Percentiles rank a stretch among this genome's conserved stretches.
These are phyloP conservation scores for Juncus effusus DNA, from an alignment of 176 grass and related monocot genomes.

Conservation along the genomic window DNA sequence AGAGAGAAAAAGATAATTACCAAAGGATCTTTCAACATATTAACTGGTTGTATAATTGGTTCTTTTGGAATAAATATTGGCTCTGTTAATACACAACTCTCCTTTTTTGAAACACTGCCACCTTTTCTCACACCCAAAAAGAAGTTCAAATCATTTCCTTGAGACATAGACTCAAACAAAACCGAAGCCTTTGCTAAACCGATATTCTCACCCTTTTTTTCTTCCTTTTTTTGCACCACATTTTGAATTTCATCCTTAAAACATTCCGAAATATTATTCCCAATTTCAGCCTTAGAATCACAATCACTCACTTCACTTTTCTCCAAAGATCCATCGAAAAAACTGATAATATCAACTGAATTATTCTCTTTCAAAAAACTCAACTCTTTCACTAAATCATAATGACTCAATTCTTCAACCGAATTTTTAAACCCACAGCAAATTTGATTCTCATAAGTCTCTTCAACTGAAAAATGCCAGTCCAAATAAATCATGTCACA, in stretches of 20 bases:
- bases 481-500: conserved; percentile 89
- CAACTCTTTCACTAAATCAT: conserved; percentile 41
- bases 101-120: conserved; percentile 22
- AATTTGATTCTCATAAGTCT: conserved; percentile 54
- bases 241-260: conserved; percentile 7
- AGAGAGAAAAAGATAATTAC: conserved; percentile 18
- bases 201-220: conserved; percentile 21
- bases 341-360: conserved; percentile 40
- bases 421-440: conserved; percentile 52
- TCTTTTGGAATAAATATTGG: conserved; percentile 30
- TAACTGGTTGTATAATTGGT: conserved; percentile 25
- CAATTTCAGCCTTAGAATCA: conserved; percentile 28
- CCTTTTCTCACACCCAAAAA: conserved; percentile 61
- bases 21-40: not conserved
- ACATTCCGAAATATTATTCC: not conserved
- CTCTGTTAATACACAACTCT: conserved; percentile 15
- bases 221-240: conserved; percentile 31
- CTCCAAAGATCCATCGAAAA: conserved; percentile 53
- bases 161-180: conserved; percentile 48
- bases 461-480: conserved; percentile 79
- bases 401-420: conserved; percentile 53
- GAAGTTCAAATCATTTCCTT: conserved; percentile 53
- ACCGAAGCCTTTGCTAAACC: conserved; percentile 42
- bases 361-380: conserved; percentile 34
- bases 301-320: conserved; percentile 28